A percentile compares a stretch with the other conserved stretches of the same genome.
Evolutionary conservation across 345 rosid species (phyloP).

Genomic region (Eucalyptus cloeziana): DNA sequence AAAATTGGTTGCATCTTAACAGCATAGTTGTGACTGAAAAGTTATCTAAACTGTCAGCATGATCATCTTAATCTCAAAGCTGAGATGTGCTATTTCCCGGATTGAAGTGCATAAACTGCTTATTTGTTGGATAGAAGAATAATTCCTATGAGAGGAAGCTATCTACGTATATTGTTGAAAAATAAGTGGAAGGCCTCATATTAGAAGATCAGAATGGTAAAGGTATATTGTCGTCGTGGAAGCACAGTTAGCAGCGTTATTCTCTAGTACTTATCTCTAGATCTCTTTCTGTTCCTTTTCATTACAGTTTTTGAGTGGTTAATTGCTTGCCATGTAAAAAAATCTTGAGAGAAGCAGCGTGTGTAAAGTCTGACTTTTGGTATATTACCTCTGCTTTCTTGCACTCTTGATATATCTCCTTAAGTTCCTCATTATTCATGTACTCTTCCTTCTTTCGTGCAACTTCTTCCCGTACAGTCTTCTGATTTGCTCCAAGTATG

Average conservation of each 20-base stretch:
- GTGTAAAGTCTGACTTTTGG: neutral
- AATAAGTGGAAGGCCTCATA: neutral
- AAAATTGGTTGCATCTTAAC: neutral
- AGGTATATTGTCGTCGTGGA: neutral
- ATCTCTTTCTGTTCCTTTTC: neutral
- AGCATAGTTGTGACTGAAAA: neutral
- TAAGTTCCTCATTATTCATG: conserved; percentile 16
- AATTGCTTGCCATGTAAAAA: neutral
- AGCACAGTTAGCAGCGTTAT: neutral
- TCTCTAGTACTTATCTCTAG: neutral
- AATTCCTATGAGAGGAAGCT: neutral
- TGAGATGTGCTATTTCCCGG: neutral
- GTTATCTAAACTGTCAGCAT: neutral
- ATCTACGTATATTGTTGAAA: neutral
- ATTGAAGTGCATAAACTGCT: neutral
- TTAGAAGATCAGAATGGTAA: neutral
- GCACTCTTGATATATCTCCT: conserved; percentile 10
- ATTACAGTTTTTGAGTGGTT: neutral
- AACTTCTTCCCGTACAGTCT: conserved; percentile 24
- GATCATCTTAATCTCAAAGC: neutral
- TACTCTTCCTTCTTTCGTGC: conserved; percentile 30
- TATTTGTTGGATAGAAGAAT: neutral
- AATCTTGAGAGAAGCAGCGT: neutral
- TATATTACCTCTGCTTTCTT: conserved; percentile 19
- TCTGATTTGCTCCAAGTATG: conserved; percentile 25